Evolutionary conservation across 768 basidiomycete species (phyloP), one percentile per base, ranked within the genome.

Genomic region (Collybia mongolica): DNA sequence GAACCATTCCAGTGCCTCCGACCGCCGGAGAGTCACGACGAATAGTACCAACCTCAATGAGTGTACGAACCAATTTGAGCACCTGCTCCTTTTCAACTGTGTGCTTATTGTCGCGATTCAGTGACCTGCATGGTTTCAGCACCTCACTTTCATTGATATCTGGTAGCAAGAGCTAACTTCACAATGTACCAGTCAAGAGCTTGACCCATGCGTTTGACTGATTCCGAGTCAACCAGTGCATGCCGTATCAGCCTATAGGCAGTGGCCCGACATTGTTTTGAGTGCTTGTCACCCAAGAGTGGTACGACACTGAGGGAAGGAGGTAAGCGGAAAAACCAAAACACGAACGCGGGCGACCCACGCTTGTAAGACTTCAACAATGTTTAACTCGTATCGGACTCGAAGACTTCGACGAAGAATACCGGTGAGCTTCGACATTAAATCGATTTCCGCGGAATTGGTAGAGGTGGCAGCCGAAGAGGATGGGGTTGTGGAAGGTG

Each of bases 21-120:
- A 70, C 68, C 22, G 72, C 64, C 38, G 71, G 69, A 22, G 78
- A 71, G 37, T 81, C 76, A 19, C 65, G 71, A 38, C 75, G 72
- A 44, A 81, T 77, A 11, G 85, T 83, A 11, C 89, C 87, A 32
- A 94, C 77, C 57, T 90, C 83, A 6, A 95, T 81, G 20, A 93
- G 82, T 2, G 84, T 71, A 17, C 97, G 86, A 48, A 98, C 83
- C 18, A 98, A 81, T 52, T 93, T 91, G 57, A 99, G 82, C 18
- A 81, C 92, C 66, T 98, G 95, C 62, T 97, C 93, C 62, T 92
- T 91, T 69, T 94, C 97, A 5, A 85, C 79, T 11, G 81, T 80
- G 62, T 84, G 78, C 59, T 91, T 89, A 62, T 84, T 84, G 63
- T 98, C 94, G 11, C 94, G 84, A 0, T 88, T 82, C 14, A 98